Base-by-base conservation (phyloP, 1,139 yeast species). In the Saccharomyces hybrid region DNA sequence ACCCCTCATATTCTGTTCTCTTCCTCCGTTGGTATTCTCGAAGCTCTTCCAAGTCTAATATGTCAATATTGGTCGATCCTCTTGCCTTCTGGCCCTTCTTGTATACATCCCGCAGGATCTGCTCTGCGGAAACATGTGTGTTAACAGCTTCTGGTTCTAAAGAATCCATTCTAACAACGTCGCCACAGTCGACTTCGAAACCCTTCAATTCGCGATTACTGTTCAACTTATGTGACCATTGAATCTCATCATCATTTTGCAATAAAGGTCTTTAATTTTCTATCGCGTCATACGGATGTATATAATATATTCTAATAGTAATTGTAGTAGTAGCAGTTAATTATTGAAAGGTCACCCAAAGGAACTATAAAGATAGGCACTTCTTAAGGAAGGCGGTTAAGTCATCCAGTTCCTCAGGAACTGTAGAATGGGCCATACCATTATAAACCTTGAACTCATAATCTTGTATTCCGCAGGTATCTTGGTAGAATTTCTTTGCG, bases 1-100 rank as follows among this genome's bases (percentile, higher is more conserved):
- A 96, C 63, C 85, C 86, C 70, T 93, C 99, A 66, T 77, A 91
- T 62, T 89, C 97, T 51, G 80, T 78, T 56, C 99, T 73, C 64
- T 86, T 89, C 32, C 89, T 75, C 41, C 86, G 77, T 69, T 89
- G 97, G 59, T 74, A 79, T 58, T 88, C 90, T 49, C 80, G 76
- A 34, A 90, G 77, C 69, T 91, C 98, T 62, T 88, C 96, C 19
- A 86, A 69, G 68, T 90, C 97, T 47, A 83, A 82, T 32, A 89
- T 82, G 55, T 82, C 78, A 55, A 83, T 73, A 64, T 75, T 63
- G 51, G 86, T 74, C 54, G 73, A 38, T 38, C 44, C 44, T 38
- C 26, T 38, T 8, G 44, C 44, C 19, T 38, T 38, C 12, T 38
- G 44, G 24, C 44, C 44, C 44, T 38, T 38, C 44, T 38, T 38